Evolutionary conservation across 2,329 filamentous ascomycete species (phyloP).

Genomic region (Pseudogymnoascus sp.): DNA sequence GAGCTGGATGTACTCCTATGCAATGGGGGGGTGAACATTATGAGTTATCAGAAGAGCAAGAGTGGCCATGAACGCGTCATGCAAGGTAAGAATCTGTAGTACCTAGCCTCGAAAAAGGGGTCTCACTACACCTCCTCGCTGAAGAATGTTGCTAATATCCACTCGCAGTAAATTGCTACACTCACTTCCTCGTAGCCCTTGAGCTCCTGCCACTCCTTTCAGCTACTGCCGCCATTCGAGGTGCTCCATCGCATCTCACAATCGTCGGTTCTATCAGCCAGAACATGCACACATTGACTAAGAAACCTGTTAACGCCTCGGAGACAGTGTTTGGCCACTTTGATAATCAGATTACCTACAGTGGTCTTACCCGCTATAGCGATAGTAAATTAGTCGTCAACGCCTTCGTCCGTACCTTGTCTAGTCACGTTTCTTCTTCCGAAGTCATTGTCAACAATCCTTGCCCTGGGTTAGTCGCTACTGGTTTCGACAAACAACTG

Average conservation of each 20-base stretch:
- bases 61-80: not conserved
- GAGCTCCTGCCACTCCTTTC: not conserved
- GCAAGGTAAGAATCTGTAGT: not conserved
- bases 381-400: conserved; percentile 14
- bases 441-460: conserved; percentile 22
- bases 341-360: not conserved
- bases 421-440: conserved; percentile 12
- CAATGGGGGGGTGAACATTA: conserved; percentile 34
- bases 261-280: not conserved
- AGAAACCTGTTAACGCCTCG: not conserved
- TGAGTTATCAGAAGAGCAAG: conserved; percentile 14
- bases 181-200: not conserved
- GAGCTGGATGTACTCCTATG: conserved; percentile 39
- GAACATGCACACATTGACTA: not conserved
- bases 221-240: not conserved
- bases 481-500: not conserved
- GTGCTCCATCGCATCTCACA: not conserved
- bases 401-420: conserved; percentile 15
- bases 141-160: not conserved
- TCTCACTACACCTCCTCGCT: not conserved
- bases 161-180: not conserved
- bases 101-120: not conserved
- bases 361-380: conserved; percentile 11
- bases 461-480: conserved; percentile 17
- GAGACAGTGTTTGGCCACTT: not conserved